phyloP scores from a whole-genome alignment of 352 stramenopile genomes.

The Plasmopara muralis region DNA sequence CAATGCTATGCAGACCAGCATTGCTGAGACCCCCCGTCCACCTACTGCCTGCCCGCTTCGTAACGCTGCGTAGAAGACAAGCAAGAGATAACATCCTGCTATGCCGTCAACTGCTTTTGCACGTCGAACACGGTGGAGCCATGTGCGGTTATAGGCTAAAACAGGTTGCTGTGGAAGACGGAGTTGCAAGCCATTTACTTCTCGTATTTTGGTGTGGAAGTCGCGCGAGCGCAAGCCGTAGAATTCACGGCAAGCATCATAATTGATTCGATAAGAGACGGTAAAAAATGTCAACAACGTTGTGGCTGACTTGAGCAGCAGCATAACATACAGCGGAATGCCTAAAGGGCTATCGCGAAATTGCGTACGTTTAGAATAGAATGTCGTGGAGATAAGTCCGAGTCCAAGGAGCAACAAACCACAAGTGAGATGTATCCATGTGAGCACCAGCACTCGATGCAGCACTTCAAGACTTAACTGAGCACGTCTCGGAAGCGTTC shows the following conservation, averaged over 20 bases:
- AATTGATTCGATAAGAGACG: constrained; percentile 53
- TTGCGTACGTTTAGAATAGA: too few relatives aligned
- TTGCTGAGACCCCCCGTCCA: too few relatives aligned
- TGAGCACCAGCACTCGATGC: constrained; percentile 53
- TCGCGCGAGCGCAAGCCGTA: too few relatives aligned
- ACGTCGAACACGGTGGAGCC: constrained; percentile 48
- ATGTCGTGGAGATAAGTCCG: too few relatives aligned
- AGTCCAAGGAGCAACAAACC: constrained; percentile 46
- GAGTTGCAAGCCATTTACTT: constrained; percentile 18
- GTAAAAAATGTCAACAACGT: constrained; percentile 50
- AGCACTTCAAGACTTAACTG: constrained; percentile 68
- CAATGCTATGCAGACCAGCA: too few relatives aligned
- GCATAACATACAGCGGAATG: constrained; percentile 51
- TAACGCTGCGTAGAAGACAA: constrained; percentile 63
- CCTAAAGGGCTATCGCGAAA: constrained; percentile 26
- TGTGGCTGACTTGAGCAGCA: constrained; percentile 52
- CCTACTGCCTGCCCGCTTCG: constrained; percentile 32
- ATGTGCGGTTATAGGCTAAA: constrained; percentile 58
- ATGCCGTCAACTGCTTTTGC: constrained; percentile 54
- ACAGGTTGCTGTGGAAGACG: constrained; percentile 43
- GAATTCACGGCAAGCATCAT: constrained; percentile 12
- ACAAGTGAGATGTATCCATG: constrained; percentile 66
- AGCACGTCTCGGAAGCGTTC: too few relatives aligned
- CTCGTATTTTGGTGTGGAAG: too few relatives aligned
- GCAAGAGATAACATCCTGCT: constrained; percentile 51